Evolutionary conservation across 371 early-diverging fungal genomes (phyloP).

Genomic region (Syncephalis fuscata): DNA sequence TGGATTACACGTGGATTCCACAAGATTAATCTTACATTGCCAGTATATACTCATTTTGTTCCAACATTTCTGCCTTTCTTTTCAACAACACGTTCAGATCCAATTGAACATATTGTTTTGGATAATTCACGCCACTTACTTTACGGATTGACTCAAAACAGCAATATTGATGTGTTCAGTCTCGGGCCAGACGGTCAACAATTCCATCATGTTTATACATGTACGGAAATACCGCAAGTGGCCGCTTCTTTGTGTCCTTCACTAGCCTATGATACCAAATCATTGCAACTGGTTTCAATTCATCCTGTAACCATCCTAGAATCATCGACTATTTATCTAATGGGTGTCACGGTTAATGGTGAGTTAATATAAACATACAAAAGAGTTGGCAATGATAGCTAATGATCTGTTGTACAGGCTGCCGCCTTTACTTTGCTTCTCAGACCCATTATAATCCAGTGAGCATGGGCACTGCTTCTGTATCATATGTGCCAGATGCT

Average conservation of each 20-base stretch:
- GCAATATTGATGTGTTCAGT: slow-evolving; percentile 41
- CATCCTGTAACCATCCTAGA: slow-evolving; percentile 43
- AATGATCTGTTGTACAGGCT: slow-evolving; percentile 25
- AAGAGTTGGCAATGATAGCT: too few species aligned
- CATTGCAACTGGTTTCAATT: slow-evolving; percentile 37
- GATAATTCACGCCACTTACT: slow-evolving; percentile 53
- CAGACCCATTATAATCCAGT: slow-evolving; percentile 5
- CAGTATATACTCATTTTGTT: slow-evolving; percentile 13
- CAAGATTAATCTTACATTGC: slow-evolving; percentile 40
- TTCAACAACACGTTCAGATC: slow-evolving; percentile 18
- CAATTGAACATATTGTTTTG: slow-evolving; percentile 31
- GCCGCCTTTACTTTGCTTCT: slow-evolving; percentile 56
- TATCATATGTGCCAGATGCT: slow-evolving; percentile 5
- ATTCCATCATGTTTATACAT: slow-evolving; percentile 16
- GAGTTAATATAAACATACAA: neutral
- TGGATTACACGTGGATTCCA: slow-evolving; percentile 67
- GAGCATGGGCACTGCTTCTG: neutral
- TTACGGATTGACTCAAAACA: slow-evolving; percentile 44
- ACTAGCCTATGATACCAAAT: slow-evolving; percentile 13
- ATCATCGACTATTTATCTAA: slow-evolving; percentile 36
- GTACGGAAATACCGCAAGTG: slow-evolving; percentile 22
- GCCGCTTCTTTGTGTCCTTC: slow-evolving; percentile 28
- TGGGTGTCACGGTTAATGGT: slow-evolving; percentile 43
- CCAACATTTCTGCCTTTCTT: slow-evolving; percentile 37
- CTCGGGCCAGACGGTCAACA: neutral